Base-by-base conservation (phyloP, 2,329 filamentous ascomycete species). In the Trichoderma citrinoviride region DNA sequence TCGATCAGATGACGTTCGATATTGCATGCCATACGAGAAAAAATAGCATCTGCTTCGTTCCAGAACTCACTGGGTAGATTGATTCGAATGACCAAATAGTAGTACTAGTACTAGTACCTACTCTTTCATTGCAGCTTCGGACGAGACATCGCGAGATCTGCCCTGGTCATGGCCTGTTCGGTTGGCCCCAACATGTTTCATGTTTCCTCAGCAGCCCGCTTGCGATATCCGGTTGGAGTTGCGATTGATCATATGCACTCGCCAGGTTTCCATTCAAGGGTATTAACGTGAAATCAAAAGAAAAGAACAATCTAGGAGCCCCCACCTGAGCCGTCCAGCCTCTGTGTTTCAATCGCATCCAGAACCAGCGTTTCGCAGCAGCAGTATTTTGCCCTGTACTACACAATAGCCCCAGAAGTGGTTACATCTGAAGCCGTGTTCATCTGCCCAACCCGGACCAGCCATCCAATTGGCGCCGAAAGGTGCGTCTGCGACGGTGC, bases 401-500 rank as follows among this genome's bases (percentile, higher is more conserved):
- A 37, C 33, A 37, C 33, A 37, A 37, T 37, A 12, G 27, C 27
- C 19, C 49, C 25, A 21, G 23, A 25, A 17, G 21, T 43, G 56
- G 29, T 40, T 25, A 40, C 43, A 21, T 46, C n/a, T 27, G 55
- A 21, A 21, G 41, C 55, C 44, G 54, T 19, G n/a, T 43, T 41
- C 25, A 41, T 37, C 29, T 15, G 12, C 19, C 54, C 29, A 62
- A 46, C 27, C 25, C 6, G 21, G 33, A 41, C 19, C 64, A 63
- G 58, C 64, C 64, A 65, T 33, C 52, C 64, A 56, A 65, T 55
- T 61, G 55, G 52, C 58, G 55, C 57, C 61, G 64, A 65, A 65
- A 63, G 52, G 33, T 37, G 33, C 44, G 25, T 43, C 57, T 63
- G 58, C 43, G 23, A 65, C 64, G 8, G 23, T 40, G 64, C 50